Conservation (phyloP, 768 basidiomycete genomes). For the Lactarius sanguifluus region DNA sequence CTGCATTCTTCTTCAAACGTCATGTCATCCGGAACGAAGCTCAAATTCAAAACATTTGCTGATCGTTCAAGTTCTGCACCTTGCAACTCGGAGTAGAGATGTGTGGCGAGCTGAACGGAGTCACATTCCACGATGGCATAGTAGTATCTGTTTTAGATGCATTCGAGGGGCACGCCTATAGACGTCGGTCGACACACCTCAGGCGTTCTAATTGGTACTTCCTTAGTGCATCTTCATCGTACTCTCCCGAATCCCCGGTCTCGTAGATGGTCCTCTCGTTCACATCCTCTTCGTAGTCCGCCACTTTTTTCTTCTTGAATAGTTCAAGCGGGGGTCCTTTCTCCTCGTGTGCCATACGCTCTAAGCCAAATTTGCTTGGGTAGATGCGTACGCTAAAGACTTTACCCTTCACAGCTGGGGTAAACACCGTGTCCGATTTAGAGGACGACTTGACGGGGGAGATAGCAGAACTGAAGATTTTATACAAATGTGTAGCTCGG, state of each 20-base stretch:
- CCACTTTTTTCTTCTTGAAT: conserved; percentile 57
- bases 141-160: conserved; percentile 64
- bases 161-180: conserved; percentile 11
- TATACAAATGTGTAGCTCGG: conserved; percentile 84
- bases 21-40: conserved; percentile 91
- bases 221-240: conserved; percentile 84
- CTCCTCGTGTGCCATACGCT: conserved; percentile 83
- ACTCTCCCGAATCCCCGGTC: conserved; percentile 69
- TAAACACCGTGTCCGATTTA: conserved; percentile 29
- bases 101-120: conserved; percentile 67
- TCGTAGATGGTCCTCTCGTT: conserved; percentile 66
- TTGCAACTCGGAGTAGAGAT: conserved; percentile 83
- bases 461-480: conserved; percentile 86
- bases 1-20: conserved; percentile 73
- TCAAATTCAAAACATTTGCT: conserved; percentile 93
- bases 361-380: conserved; percentile 91
- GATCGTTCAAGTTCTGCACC: conserved; percentile 96
- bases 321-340: conserved; percentile 83
- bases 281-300: conserved; percentile 52
- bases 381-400: conserved; percentile 81
- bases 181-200: conserved; percentile 52
- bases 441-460: conserved; percentile 51
- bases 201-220: conserved; percentile 92
- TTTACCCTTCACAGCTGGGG: conserved; percentile 54
- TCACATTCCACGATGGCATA: conserved; percentile 94